phyloP scores from a whole-genome alignment of 73 alveolate species.

The Paramecium sexaurelia region DNA sequence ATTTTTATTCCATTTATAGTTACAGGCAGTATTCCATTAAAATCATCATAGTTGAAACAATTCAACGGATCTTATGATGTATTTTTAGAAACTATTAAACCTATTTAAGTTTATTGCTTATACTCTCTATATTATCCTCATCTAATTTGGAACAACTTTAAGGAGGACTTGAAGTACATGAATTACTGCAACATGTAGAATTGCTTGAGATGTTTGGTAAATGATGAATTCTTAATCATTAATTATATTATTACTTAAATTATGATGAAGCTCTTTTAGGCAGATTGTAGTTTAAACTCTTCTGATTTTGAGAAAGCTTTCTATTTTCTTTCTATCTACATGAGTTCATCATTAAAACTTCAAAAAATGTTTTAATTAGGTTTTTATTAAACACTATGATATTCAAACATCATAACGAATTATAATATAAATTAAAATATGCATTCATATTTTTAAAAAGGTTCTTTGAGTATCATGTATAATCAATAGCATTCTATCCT shows the following conservation, averaged over 20 bases:
- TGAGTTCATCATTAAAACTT: background rate
- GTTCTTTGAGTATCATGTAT: too few species aligned
- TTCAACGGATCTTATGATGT: slow-evolving; percentile 5
- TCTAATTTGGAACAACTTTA: slow-evolving; percentile 8
- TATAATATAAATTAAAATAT: too few species aligned
- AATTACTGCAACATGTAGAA: slow-evolving; percentile 12
- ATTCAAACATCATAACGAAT: background rate
- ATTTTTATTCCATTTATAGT: slow-evolving; percentile 3
- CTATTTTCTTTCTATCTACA: background rate
- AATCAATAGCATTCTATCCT: too few species aligned
- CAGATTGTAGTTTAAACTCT: background rate
- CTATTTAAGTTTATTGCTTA: background rate
- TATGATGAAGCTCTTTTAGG: slow-evolving; percentile 6
- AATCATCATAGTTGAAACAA: background rate
- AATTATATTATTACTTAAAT: background rate
- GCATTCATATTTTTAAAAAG: too few species aligned
- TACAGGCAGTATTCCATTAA: background rate
- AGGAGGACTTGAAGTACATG: slow-evolving; percentile 13
- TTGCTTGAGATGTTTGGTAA: background rate
- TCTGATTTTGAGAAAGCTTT: background rate
- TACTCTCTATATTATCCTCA: background rate
- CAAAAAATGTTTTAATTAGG: background rate
- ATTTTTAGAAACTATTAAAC: background rate
- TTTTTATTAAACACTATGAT: background rate
- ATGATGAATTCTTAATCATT: background rate